Evolutionary conservation across 352 stramenopile species (phyloP).

Genomic region (Elongisporangium undulatum): DNA sequence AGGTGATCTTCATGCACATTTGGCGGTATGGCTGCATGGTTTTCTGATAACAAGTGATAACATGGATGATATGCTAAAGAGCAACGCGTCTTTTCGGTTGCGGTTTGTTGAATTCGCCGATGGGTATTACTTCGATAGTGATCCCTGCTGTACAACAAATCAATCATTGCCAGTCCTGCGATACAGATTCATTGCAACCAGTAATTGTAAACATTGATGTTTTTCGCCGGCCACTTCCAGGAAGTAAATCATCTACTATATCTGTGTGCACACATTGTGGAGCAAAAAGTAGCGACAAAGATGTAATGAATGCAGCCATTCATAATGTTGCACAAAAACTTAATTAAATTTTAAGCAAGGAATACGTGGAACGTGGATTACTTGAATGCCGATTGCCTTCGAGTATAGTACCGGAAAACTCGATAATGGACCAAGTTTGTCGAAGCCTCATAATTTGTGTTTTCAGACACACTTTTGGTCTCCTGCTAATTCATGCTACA

Average conservation of each 20-base stretch:
- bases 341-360: not conserved
- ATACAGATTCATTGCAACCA: no score
- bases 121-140: no score
- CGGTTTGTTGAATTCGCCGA: no score
- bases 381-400: not conserved
- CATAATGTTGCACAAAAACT: not conserved
- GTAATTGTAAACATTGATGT: constrained; percentile 2
- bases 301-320: constrained; percentile 8
- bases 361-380: not conserved
- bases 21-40: constrained; percentile 19
- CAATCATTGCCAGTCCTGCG: no score
- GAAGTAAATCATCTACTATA: constrained; percentile 2
- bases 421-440: not conserved
- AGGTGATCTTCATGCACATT: constrained; percentile 20
- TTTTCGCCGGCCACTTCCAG: constrained; percentile 4
- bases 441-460: constrained; percentile 6
- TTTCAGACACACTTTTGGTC: constrained; percentile 12
- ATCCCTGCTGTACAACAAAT: not conserved
- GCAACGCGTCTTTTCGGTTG: no score
- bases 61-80: no score
- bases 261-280: not conserved
- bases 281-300: constrained; percentile 1
- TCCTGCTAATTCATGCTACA: constrained; percentile 13
- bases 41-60: constrained; percentile 17
- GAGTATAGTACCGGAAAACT: not conserved